phyloP scores from a whole-genome alignment of 2,329 filamentous ascomycete species.

The Microcera coccophila region DNA sequence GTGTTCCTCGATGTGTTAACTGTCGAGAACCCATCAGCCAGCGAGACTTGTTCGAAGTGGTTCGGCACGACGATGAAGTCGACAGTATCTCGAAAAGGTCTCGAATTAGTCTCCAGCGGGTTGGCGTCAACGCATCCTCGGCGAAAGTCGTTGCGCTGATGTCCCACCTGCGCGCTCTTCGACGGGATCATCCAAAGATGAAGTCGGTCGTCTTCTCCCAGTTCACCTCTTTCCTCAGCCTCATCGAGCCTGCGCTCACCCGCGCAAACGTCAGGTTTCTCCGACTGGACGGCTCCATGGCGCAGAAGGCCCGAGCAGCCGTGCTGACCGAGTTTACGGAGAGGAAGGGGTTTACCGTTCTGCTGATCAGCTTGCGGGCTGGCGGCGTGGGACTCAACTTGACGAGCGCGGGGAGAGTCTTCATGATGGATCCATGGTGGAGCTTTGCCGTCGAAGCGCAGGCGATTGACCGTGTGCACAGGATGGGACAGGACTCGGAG shows the following conservation, averaged over 20 bases:
- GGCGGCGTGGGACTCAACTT: constrained; percentile 93
- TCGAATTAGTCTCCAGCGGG: constrained; percentile 57
- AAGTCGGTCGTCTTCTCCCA: constrained; percentile 96
- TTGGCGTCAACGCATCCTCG: constrained; percentile 66
- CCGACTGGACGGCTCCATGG: constrained; percentile 88
- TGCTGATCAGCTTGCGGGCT: constrained; percentile 80
- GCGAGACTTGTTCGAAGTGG: constrained; percentile 87
- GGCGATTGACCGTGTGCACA: constrained; percentile 94
- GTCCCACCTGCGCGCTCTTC: constrained; percentile 65
- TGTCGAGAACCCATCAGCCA: constrained; percentile 79
- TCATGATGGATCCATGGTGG: constrained; percentile 99
- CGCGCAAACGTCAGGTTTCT: constrained; percentile 71
- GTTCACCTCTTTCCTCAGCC: constrained; percentile 91
- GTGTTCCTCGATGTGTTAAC: constrained; percentile 80
- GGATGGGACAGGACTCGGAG: constrained; percentile 87
- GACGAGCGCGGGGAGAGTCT: constrained; percentile 83
- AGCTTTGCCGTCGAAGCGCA: constrained; percentile 95
- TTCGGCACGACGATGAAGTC: constrained; percentile 66
- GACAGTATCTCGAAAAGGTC: constrained; percentile 43
- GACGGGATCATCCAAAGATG: constrained; percentile 60
- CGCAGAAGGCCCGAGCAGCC: constrained; percentile 75
- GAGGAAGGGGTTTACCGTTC: constrained; percentile 59
- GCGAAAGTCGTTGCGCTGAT: constrained; percentile 84
- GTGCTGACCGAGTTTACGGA: constrained; percentile 71
- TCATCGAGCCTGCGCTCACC: constrained; percentile 78